Evolutionary conservation across 805 yeast genomes (phyloP), one percentile per base, ranked within the genome.

Genomic region (Candida xyloterini): DNA sequence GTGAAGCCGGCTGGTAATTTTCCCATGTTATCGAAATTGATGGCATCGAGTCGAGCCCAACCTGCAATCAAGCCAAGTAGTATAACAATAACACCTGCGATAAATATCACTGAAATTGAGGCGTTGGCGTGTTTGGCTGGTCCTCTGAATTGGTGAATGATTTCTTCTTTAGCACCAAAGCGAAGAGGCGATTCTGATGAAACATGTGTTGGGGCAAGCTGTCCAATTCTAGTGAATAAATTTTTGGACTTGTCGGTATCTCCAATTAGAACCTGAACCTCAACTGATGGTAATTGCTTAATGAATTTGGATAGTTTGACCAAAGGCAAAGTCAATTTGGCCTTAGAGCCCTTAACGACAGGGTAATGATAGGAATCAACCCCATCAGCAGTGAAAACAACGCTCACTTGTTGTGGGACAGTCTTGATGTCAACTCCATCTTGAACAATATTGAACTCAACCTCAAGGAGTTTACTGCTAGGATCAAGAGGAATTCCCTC

Each of bases 61-160:
- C 67, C 45, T 1, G 63, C 66, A 22, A 80, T 47, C 10, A 50
- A 40, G 0, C 54, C 68, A 2, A 69, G 43, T 15, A 74, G 58
- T 37, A 77, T 62, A 1, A 56, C 67, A 10, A 66, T 47, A 10
- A 78, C 71, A 5, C 63, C 63, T 3, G 63, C 66, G 14, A 71
- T 67, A 51, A 84, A 81, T 1, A 70, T 49, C 8, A 70, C 46
- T 2, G 90, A 81, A 16, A 84, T 47, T 2, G 68, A 44, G 7
- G 76, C 62, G 40, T 74, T 65, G 10, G 76, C 79, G 25, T 80
- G 75, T 24, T 60, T 60, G 15, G 79, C 77, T n/a, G 73, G 74
- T 4, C 62, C 57, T 40, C 68, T 70, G 66, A 87, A 88, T 26
- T 63, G 57, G 59, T 85, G 88, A 47, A 60, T 60, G 48, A 87